phyloP scores from a whole-genome alignment of 78 protist genomes.

The Cyanophora paradoxa region DNA sequence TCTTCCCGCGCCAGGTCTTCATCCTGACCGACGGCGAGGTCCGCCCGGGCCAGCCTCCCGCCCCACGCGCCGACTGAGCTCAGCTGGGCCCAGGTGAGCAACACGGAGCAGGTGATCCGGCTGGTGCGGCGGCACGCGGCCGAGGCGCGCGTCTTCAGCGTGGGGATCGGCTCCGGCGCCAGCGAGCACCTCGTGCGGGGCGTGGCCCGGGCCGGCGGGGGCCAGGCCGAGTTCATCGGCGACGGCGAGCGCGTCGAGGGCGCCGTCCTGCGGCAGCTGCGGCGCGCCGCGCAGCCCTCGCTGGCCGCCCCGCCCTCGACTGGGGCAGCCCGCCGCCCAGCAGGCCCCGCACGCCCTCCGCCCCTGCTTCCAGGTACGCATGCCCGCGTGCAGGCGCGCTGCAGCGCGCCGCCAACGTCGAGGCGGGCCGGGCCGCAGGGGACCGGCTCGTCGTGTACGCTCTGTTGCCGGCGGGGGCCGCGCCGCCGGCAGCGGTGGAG shows the following conservation, averaged over 20 bases:
- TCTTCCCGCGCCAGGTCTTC: constrained; percentile 45
- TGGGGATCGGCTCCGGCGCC: constrained; percentile 59
- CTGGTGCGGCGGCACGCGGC: constrained; percentile 40
- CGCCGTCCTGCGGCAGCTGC: constrained; percentile 48
- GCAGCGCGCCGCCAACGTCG: constrained; percentile 21
- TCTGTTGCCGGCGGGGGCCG: constrained; percentile 42
- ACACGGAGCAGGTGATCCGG: constrained; percentile 34
- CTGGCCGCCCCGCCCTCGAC: constrained; percentile 32
- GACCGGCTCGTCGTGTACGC: constrained; percentile 29
- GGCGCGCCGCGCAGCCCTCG: constrained; percentile 55
- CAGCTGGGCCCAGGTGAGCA: constrained; percentile 52
- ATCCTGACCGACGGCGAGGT: no score
- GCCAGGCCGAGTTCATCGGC: constrained; percentile 46
- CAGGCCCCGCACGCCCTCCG: constrained; percentile 51
- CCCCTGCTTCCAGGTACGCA: no score
- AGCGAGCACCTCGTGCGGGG: constrained; percentile 32
- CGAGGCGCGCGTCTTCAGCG: constrained; percentile 45
- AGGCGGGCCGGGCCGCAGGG: constrained; percentile 12
- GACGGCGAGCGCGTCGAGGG: constrained; percentile 40
- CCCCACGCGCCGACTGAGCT: no score
- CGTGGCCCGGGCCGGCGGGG: constrained; percentile 60
- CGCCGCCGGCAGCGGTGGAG: constrained; percentile 23
- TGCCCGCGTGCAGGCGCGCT: constrained; percentile 37
- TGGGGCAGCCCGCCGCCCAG: constrained; percentile 38
- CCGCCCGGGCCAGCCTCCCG: no score